phyloP scores from a whole-genome alignment of 345 rosid species.

The Dimocarpus longan region DNA sequence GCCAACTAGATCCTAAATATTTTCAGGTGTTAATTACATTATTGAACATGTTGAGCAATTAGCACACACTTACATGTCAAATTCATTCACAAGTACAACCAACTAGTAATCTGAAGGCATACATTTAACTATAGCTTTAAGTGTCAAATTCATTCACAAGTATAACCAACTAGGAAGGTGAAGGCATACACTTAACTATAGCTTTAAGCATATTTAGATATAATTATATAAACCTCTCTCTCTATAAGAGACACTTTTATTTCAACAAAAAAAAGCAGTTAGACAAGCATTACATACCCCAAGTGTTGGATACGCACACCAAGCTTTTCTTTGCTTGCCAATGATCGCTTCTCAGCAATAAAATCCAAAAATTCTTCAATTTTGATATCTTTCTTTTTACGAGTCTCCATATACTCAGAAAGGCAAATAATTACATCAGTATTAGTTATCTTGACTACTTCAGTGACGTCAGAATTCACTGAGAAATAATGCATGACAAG shows the following conservation, averaged over 20 bases:
- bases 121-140: neutral
- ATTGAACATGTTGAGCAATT: neutral
- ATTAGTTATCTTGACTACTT: constrained; percentile 60
- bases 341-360: constrained; percentile 58
- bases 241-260: neutral
- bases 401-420: constrained; percentile 42
- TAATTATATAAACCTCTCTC: neutral
- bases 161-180: neutral
- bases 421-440: constrained; percentile 63
- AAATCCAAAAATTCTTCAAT: constrained; percentile 68
- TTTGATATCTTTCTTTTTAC: constrained; percentile 37
- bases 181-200: neutral
- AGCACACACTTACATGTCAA: neutral
- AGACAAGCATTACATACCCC: constrained; percentile 50
- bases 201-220: neutral
- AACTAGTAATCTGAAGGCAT: neutral
- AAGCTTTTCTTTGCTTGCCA: constrained; percentile 60
- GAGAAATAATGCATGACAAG: constrained; percentile 71
- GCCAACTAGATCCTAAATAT: neutral
- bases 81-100: neutral
- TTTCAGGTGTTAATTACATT: neutral
- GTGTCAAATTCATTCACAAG: neutral
- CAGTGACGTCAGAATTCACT: constrained; percentile 36
- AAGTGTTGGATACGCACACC: constrained; percentile 77
- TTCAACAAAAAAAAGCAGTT: constrained; percentile 1